Percentiles rank a stretch among this genome's conserved stretches.
Evolutionary conservation across 2,329 filamentous ascomycete species (phyloP).

Genomic region (Epichloe gansuensis): DNA sequence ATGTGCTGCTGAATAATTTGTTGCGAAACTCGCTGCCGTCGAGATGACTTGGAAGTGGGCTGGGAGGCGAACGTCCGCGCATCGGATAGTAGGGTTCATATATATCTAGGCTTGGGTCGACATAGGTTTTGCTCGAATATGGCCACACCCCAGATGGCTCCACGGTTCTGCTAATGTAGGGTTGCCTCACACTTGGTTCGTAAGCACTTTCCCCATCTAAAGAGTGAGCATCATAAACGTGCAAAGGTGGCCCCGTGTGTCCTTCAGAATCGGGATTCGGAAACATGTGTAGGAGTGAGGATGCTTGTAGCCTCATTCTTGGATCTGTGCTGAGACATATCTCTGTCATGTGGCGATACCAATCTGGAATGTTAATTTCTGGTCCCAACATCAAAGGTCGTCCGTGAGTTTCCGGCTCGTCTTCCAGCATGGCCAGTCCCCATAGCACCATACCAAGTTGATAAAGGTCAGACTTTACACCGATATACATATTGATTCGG

Average conservation of each 20-base stretch:
- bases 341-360: conserved; percentile 64
- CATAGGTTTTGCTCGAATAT: conserved; percentile 25
- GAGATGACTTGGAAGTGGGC: conserved; percentile 32
- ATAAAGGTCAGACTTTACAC: conserved; percentile 91
- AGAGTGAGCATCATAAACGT: conserved; percentile 27
- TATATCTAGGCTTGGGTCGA: conserved; percentile 21
- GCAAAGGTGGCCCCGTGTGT: conserved; percentile 19
- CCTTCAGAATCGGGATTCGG: conserved; percentile 26
- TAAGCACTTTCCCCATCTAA: conserved; percentile 27
- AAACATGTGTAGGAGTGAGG: conserved; percentile 56
- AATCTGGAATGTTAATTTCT: conserved; percentile 56
- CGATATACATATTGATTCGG: conserved; percentile 91
- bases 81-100: conserved; percentile 33
- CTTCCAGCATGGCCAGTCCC: conserved; percentile 75
- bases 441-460: conserved; percentile 96
- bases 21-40: conserved; percentile 22
- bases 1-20: conserved; percentile 17
- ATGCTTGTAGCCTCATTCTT: conserved; percentile 58
- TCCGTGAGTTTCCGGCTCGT: conserved; percentile 73
- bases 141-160: conserved; percentile 32
- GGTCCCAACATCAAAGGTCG: conserved; percentile 52
- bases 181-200: conserved; percentile 20
- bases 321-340: conserved; percentile 67
- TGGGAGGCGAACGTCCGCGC: conserved; percentile 41
- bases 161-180: conserved; percentile 24